phyloP scores from a whole-genome alignment of 1,139 yeast species.

The Suhomyces choctaworum region DNA sequence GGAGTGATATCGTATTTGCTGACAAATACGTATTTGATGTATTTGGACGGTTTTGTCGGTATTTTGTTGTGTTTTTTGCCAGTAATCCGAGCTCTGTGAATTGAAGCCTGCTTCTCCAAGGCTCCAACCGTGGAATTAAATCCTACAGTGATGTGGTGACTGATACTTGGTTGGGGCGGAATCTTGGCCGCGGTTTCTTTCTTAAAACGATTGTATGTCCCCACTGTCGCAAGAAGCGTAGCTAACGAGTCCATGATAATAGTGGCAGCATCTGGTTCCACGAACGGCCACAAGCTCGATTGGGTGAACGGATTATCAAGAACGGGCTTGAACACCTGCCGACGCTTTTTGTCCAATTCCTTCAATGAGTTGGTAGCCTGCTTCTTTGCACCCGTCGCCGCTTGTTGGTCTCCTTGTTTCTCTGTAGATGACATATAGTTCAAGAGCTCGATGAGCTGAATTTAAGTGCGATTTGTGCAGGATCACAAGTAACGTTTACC shows the following conservation, averaged over 20 bases:
- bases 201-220: constrained; percentile 29
- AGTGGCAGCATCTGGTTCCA: constrained; percentile 38
- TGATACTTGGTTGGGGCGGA: constrained; percentile 28
- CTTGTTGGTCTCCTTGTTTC: constrained; percentile 1
- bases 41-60: constrained; percentile 4
- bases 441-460: too few species aligned
- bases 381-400: background rate
- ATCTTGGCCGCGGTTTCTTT: constrained; percentile 12
- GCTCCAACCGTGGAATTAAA: constrained; percentile 55
- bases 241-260: constrained; percentile 44
- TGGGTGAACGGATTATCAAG: constrained; percentile 60
- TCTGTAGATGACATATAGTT: background rate
- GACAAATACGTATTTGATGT: constrained; percentile 49
- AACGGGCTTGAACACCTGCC: constrained; percentile 60
- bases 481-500: too few species aligned
- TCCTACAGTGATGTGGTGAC: constrained; percentile 40
- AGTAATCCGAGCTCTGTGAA: constrained; percentile 14
- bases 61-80: constrained; percentile 13
- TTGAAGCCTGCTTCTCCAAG: constrained; percentile 50
- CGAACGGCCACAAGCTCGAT: constrained; percentile 51
- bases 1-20: constrained; percentile 56
- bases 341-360: constrained; percentile 44
- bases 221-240: constrained; percentile 38
- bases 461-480: too few species aligned
- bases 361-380: constrained; percentile 28